Evolutionary conservation across 345 rosid genomes (phyloP).

Genomic region (Rhodomyrtus tomentosa): DNA sequence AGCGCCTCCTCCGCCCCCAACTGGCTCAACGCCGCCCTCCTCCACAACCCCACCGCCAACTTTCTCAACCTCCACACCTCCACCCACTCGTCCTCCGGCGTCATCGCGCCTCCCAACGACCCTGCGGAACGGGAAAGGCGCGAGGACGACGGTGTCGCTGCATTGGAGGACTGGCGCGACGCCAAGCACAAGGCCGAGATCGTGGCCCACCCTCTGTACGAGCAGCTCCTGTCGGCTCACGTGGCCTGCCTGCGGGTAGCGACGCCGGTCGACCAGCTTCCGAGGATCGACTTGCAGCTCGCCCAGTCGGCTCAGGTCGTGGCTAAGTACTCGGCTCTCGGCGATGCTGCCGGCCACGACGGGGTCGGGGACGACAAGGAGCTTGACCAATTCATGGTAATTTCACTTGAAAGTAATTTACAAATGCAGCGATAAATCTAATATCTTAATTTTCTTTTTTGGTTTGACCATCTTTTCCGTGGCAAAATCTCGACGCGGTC

Average conservation of each 20-base stretch:
- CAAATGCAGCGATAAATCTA: neutral
- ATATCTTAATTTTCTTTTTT: neutral
- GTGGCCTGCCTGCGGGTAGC: slow-evolving; percentile 84
- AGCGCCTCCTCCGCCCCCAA: slow-evolving; percentile 29
- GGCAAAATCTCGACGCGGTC: neutral
- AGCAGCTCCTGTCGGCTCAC: slow-evolving; percentile 86
- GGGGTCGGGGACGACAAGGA: slow-evolving; percentile 67
- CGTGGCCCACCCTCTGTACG: slow-evolving; percentile 78
- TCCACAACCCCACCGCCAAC: slow-evolving; percentile 31
- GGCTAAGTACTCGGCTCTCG: slow-evolving; percentile 67
- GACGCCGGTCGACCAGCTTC: slow-evolving; percentile 91
- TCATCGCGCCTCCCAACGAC: slow-evolving; percentile 22
- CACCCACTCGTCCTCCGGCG: slow-evolving; percentile 8
- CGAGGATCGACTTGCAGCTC: slow-evolving; percentile 89
- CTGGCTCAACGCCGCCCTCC: neutral
- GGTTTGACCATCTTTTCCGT: neutral
- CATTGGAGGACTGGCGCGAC: slow-evolving; percentile 54
- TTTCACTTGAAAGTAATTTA: neutral
- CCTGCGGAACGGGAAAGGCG: neutral
- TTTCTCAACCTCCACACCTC: slow-evolving; percentile 71
- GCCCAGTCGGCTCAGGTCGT: slow-evolving; percentile 94
- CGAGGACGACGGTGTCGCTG: neutral
- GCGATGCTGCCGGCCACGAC: slow-evolving; percentile 22
- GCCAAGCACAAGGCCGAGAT: slow-evolving; percentile 84
- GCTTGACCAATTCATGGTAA: slow-evolving; percentile 98